Percentiles rank a stretch among this genome's conserved stretches.
Conservation (phyloP, 352 stramenopile species). For the Lagenidium giganteum region DNA sequence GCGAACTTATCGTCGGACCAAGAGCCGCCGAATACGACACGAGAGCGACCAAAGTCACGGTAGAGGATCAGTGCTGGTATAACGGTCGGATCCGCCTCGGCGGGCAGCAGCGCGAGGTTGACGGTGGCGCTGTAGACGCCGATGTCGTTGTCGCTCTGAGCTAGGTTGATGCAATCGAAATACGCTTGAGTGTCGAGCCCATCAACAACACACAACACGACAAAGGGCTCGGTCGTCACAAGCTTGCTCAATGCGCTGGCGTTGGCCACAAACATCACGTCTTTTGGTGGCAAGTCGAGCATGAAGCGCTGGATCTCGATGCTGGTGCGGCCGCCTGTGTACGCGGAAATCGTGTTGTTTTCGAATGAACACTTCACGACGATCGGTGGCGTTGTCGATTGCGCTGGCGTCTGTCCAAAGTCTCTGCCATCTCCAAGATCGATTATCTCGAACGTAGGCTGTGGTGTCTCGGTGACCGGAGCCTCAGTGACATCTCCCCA, state of each 20-base stretch:
- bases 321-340: conserved; percentile 27
- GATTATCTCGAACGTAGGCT: too few relatives aligned
- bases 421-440: too few relatives aligned
- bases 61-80: conserved; percentile 24
- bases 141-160: conserved; percentile 18
- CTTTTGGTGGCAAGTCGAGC: conserved; percentile 18
- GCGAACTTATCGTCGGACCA: conserved; percentile 26
- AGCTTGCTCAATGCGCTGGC: conserved; percentile 9
- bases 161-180: conserved; percentile 25
- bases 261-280: conserved; percentile 13
- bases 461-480: too few relatives aligned
- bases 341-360: conserved; percentile 14
- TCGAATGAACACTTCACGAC: conserved; percentile 8
- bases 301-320: conserved; percentile 34
- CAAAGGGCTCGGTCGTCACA: conserved; percentile 17
- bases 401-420: too few relatives aligned
- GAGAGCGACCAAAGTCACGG: conserved; percentile 22
- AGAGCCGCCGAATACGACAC: conserved; percentile 7
- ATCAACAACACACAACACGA: conserved; percentile 30
- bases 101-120: conserved; percentile 16
- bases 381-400: too few relatives aligned
- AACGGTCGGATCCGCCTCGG: neutral
- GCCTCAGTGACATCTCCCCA: too few relatives aligned
- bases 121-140: conserved; percentile 20
- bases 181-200: conserved; percentile 24